phyloP scores from a whole-genome alignment of 257 asterid species.

The Salvia rosmarinus region DNA sequence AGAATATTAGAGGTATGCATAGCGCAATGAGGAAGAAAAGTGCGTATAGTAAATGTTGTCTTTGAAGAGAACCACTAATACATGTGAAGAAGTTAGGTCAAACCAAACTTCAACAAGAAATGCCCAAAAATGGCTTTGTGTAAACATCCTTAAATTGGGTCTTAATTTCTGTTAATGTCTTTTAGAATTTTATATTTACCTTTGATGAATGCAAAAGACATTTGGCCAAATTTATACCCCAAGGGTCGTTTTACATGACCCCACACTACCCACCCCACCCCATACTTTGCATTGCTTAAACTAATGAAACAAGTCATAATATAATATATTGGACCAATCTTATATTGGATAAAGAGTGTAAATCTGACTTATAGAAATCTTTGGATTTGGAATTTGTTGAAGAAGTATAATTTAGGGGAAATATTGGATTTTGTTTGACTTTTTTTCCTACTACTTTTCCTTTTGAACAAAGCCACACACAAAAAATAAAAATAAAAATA shows the following conservation, averaged over 20 bases:
- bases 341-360: conserved; percentile 16
- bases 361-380: not conserved
- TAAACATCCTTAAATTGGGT: conserved; percentile 32
- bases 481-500: too few relatives aligned
- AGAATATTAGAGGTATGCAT: conserved; percentile 31
- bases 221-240: conserved; percentile 38
- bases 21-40: conserved; percentile 18
- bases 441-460: too few relatives aligned
- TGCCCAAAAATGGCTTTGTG: conserved; percentile 35
- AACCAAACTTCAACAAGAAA: conserved; percentile 26
- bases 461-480: too few relatives aligned
- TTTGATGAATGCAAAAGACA: conserved; percentile 37
- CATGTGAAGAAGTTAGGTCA: conserved; percentile 42
- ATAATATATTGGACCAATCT: not conserved
- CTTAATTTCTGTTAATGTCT: not conserved
- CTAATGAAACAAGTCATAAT: not conserved
- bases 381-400: too few relatives aligned
- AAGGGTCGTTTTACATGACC: conserved; percentile 35
- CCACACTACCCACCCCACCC: not conserved
- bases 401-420: too few relatives aligned
- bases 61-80: conserved; percentile 26
- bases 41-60: conserved; percentile 32
- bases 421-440: too few relatives aligned
- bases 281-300: conserved; percentile 10
- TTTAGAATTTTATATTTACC: not conserved